phyloP scores from a whole-genome alignment of 1,284 basidiomycete species.

The Austropuccinia psidii region DNA sequence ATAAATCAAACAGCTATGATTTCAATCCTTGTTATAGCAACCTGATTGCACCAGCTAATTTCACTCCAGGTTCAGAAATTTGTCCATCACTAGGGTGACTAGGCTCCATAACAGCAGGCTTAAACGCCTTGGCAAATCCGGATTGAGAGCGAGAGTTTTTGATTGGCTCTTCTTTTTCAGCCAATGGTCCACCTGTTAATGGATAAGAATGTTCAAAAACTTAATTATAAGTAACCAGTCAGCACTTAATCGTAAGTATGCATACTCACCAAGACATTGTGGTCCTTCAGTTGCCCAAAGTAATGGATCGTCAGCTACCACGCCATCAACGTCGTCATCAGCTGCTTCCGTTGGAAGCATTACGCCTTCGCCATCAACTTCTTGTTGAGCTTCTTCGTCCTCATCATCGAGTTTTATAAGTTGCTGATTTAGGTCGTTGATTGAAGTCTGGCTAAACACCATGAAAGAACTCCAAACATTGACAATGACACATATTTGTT shows the following conservation, averaged over 20 bases:
- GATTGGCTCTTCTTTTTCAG: neutral
- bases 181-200: neutral
- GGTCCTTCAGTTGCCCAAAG: neutral
- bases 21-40: too few relatives aligned
- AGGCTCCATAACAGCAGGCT: conserved; percentile 23
- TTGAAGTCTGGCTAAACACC: conserved; percentile 66
- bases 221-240: neutral
- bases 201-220: neutral
- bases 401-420: conserved; percentile 56
- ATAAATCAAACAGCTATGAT: too few relatives aligned
- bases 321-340: conserved; percentile 21
- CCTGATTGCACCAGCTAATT: conserved; percentile 23
- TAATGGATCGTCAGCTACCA: neutral
- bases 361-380: neutral
- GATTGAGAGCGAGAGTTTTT: neutral
- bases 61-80: conserved; percentile 10
- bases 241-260: neutral
- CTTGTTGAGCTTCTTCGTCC: conserved; percentile 10
- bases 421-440: conserved; percentile 61
- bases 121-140: conserved; percentile 23
- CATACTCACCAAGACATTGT: neutral
- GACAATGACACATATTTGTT: conserved; percentile 72
- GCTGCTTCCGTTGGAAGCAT: neutral
- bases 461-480: conserved; percentile 89
- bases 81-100: neutral